Evolutionary conservation across 2,329 filamentous ascomycete genomes (phyloP).

Genomic region (Colletotrichum cereale): DNA sequence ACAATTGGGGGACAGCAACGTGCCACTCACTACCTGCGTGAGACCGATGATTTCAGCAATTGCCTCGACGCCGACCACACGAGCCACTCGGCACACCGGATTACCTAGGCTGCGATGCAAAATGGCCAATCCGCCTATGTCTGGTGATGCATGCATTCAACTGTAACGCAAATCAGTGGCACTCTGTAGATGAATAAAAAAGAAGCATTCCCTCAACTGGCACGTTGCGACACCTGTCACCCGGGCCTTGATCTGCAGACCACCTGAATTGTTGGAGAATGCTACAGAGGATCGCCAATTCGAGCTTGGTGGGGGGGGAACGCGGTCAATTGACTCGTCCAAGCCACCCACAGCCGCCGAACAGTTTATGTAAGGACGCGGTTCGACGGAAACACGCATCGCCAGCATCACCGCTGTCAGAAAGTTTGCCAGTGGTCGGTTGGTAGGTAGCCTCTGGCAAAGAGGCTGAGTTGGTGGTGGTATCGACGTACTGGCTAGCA

Average conservation of each 20-base stretch:
- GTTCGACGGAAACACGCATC: neutral
- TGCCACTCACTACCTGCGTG: neutral
- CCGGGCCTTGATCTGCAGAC: too few species aligned
- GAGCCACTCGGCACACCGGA: too few species aligned
- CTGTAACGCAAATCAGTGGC: neutral
- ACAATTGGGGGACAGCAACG: neutral
- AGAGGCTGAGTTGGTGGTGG: neutral
- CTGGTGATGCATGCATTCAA: too few species aligned
- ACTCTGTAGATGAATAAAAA: too few species aligned
- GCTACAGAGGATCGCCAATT: neutral
- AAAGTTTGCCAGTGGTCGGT: too few species aligned
- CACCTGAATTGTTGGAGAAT: neutral
- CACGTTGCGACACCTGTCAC: neutral
- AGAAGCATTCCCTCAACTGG: neutral
- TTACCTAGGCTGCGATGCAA: too few species aligned
- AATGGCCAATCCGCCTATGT: neutral
- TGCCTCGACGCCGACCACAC: neutral
- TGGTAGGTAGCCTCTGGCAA: neutral
- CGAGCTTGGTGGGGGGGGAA: neutral
- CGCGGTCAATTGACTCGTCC: neutral
- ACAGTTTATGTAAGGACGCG: neutral
- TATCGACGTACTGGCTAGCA: neutral
- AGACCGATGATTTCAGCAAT: neutral
- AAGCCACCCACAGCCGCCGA: too few species aligned
- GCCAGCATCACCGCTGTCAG: neutral